These are phyloP conservation scores for Malassezia cuniculi DNA, from an alignment of 1,284 basidiomycete species.

Conservation along the genomic window DNA sequence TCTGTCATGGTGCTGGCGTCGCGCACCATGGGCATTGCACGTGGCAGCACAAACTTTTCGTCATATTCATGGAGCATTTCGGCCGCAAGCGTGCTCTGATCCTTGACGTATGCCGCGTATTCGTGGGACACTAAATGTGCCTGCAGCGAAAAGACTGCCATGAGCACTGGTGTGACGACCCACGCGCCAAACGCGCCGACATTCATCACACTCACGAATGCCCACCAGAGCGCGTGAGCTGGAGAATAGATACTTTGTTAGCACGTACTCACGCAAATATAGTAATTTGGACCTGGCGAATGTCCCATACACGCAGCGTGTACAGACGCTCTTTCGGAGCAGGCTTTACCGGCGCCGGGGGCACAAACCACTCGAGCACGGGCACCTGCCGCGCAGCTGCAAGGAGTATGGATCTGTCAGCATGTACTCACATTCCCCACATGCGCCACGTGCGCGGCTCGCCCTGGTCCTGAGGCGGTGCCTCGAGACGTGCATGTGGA, in stretches of 20 bases:
- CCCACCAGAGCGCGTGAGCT: constrained; percentile 14
- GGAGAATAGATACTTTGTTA: constrained; percentile 10
- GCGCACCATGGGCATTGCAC: constrained; percentile 14
- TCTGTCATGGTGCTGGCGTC: constrained; percentile 14
- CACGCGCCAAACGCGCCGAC: constrained; percentile 1
- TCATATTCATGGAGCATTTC: constrained; percentile 15
- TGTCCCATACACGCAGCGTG: constrained; percentile 12
- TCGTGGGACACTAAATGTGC: constrained; percentile 3
- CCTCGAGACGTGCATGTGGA: constrained; percentile 8
- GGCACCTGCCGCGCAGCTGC: constrained; percentile 5
- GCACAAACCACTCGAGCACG: constrained; percentile 13
- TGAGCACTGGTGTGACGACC: constrained; percentile 4
- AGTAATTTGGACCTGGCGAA: constrained; percentile 6
- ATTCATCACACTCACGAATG: constrained; percentile 5
- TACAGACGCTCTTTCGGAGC: constrained; percentile 6
- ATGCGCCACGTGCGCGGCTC: constrained; percentile 7
- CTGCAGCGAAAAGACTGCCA: constrained; percentile 4
- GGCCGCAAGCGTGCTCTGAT: constrained; percentile 6
- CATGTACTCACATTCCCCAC: not conserved
- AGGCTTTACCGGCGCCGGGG: not conserved
- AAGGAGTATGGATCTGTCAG: not conserved
- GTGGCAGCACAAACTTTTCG: constrained; percentile 15
- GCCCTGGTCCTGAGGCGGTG: constrained; percentile 2
- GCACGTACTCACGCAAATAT: constrained; percentile 10
- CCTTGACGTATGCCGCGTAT: constrained; percentile 7